Base-by-base conservation (phyloP, 306 rosid genomes). In the Parietaria judaica region DNA sequence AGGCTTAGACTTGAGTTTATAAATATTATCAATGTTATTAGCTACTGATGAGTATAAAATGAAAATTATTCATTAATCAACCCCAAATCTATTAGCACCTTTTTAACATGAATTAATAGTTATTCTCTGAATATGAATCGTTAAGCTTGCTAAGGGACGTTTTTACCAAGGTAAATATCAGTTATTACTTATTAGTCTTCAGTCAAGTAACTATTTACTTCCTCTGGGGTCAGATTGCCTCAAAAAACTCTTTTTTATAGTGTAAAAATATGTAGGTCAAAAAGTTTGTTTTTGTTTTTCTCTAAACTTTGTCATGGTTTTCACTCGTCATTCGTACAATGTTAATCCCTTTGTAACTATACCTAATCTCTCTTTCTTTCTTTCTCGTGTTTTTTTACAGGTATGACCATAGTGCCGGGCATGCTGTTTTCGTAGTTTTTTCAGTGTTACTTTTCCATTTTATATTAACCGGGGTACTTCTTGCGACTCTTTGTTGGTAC, bases 401-500 rank as follows among this genome's bases (percentile, higher is more conserved):
- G 80, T 94, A 88, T 65, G 99, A 83, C 69, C 97, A 88, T 73
- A 94, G 97, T 73, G 71, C 84, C 60, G 84, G 81, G 63, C 99
- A 94, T 86, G 72, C 97, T 54, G 56, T 89, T 76, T 76, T 82
- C 74, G 95, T 94, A 69, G 86, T 88, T 75, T 70, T 94, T 74
- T 84, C 97, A 4, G 97, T 88, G 51, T 76, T 88, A 84, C 61
- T 88, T 62, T 86, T 84, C 72, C 99, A 94, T 77, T 94, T 88
- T 75, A 64, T 94, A 64, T 65, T 84, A 71, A 75, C 82, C 14
- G 95, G 99, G 61, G 83, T 76, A 73, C 69, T 83, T 69, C 78
- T 94, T 80, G 97, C 99, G 60, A 86, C 99, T 5, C 76, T 83
- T 79, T 88, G 89, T 74, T 94, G 99, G 99, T 94, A 84, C 82